Base-by-base conservation (phyloP, 2,329 filamentous ascomycete species). In the Penicillium frequentans region DNA sequence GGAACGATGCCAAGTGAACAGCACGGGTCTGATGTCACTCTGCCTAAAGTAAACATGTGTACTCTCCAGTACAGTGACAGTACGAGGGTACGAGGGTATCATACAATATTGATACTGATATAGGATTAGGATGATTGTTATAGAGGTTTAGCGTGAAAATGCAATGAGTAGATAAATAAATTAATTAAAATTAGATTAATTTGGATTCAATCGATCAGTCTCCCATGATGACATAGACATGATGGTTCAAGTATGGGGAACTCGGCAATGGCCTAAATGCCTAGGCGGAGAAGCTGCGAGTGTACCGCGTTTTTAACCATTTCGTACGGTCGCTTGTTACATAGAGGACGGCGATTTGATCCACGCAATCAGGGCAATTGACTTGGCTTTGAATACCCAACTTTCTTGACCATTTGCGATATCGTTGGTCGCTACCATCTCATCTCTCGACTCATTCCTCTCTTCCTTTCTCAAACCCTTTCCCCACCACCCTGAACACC, bases 1-100 rank as follows among this genome's bases (percentile, higher is more conserved):
- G 33, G 33, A 42, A 43, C n/a, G n/a, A n/a, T 29, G 14, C 23
- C 23, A n/a, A 44, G 37, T 44, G 24, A 46, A 11, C 39, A 47
- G 50, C 42, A 46, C 50, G 27, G 42, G 39, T 37, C 43, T 67
- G 67, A 71, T 67, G 69, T 72, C 69, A 72, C 67, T 64, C 54
- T 59, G 56, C 55, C 53, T 61, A 58, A 58, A 42, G 33, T 46
- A 48, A 42, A 46, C 29, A 46, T 47, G 33, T 31, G 50, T 53
- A 45, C 42, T 23, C 50, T 24, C 49, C 57, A 58, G 43, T 62
- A 64, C 62, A 37, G 52, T 49, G 21, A 49, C 31, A 8, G 19
- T 51, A 47, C 50, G 23, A 50, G 49, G 46, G 19, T 51, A 47
- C 50, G 23, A 50, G 49, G 46, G 46, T 49, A 50, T 50, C 23